Base-by-base conservation (phyloP, 345 rosid genomes). In the Linum tenue region DNA sequence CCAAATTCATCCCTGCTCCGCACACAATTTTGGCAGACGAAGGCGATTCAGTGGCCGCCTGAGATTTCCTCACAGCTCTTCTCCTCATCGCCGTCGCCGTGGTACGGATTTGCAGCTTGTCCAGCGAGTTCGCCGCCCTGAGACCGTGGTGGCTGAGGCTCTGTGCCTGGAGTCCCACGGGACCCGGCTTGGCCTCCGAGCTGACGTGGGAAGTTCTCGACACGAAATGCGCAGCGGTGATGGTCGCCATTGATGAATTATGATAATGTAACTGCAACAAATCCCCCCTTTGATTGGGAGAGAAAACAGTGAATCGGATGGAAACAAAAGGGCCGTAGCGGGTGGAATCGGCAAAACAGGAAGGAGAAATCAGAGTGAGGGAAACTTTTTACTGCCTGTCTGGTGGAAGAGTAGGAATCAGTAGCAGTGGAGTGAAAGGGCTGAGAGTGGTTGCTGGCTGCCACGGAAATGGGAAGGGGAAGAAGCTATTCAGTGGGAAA, bases 71-170 rank as follows among this genome's bases (percentile, higher is more conserved):
- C 36, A 53, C 64, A 64, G 81, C 69, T 68, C 74, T 77, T 22
- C 63, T 60, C 14, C 72, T 62, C 17, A 75, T 40, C 51, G 80
- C 6, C 55, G 65, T 75, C 3, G 73, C 41, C 51, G 59, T 59
- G 65, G 68, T 56, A 62, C 77, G 80, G 68, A 76, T 71, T 55
- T 76, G 83, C 35, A 81, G 74, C 60, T 67, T 72, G 58, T 84
- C 88, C 16, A 77, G 59, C 67, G 57, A 70, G 78, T 85, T 87
- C 77, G 75, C 63, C 17, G 85, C 73, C 69, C 90, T 80, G 62
- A 82, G 71, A 39, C 88, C 88, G 70, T 48, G 63, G 71, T 83
- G 77, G 61, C 84, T 73, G 66, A 72, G 31, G 31, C 31, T 22
- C 31, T 22, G 31, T 22, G 31, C 31, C 31, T 22, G 74, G 14